Evolutionary conservation across 2,329 filamentous ascomycete genomes (phyloP).

Genomic region (Penicillium occitanis): DNA sequence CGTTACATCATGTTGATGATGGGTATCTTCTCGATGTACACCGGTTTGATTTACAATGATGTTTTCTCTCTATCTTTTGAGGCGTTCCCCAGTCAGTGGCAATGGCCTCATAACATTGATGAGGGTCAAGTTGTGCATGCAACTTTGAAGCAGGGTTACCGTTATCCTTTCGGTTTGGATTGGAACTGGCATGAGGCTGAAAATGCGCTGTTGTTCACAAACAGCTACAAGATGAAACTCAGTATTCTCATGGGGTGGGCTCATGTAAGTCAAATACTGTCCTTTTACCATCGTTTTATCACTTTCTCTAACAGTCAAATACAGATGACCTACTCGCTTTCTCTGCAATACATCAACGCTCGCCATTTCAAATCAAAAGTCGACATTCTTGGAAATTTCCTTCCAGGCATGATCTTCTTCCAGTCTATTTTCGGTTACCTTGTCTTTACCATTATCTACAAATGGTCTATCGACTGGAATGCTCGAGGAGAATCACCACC

Average conservation of each 20-base stretch:
- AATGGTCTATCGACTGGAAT: constrained; percentile 91
- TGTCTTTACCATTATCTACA: constrained; percentile 90
- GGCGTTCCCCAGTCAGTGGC: constrained; percentile 85
- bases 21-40: constrained; percentile 95
- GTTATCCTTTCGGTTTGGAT: constrained; percentile 93
- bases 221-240: constrained; percentile 99
- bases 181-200: constrained; percentile 96
- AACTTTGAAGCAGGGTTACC: constrained; percentile 69
- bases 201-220: constrained; percentile 91
- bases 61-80: constrained; percentile 92
- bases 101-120: constrained; percentile 71
- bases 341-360: constrained; percentile 88
- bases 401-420: constrained; percentile 99
- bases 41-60: constrained; percentile 96
- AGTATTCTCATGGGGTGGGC: constrained; percentile 96
- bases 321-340: constrained; percentile 93
- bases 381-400: constrained; percentile 95
- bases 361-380: constrained; percentile 92
- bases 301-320: constrained; percentile 13
- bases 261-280: constrained; percentile 53
- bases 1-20: constrained; percentile 98
- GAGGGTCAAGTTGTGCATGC: constrained; percentile 65
- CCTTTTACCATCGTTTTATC: not conserved
- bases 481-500: constrained; percentile 68
- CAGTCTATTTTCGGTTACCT: constrained; percentile 98